Conservation (phyloP, 1,284 basidiomycete genomes). For the Leccinum pachyderme region DNA sequence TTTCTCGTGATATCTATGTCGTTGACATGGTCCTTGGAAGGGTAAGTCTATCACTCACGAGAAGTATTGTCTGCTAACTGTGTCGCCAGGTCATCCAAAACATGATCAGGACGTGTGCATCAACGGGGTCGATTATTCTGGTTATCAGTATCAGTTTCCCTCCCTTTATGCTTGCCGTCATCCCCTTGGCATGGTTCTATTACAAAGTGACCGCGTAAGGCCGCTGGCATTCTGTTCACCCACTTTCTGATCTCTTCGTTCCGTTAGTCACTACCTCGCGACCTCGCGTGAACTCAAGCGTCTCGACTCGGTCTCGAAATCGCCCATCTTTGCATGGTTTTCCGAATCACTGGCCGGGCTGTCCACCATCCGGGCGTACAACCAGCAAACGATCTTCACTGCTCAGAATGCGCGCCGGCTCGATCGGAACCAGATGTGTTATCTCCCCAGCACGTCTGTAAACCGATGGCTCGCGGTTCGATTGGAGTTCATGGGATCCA, state of each 20-base stretch:
- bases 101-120: slow-evolving; percentile 59
- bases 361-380: slow-evolving; percentile 83
- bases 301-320: slow-evolving; percentile 85
- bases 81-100: slow-evolving; percentile 57
- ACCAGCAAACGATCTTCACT: slow-evolving; percentile 72
- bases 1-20: slow-evolving; percentile 91
- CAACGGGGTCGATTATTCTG: slow-evolving; percentile 70
- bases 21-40: slow-evolving; percentile 81
- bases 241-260: neutral
- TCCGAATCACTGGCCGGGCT: slow-evolving; percentile 85
- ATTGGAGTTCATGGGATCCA: slow-evolving; percentile 80
- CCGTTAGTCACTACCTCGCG: slow-evolving; percentile 78
- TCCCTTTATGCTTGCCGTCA: slow-evolving; percentile 73
- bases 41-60: slow-evolving; percentile 32
- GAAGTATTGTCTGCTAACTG: neutral
- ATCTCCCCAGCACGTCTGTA: slow-evolving; percentile 67
- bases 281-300: slow-evolving; percentile 92
- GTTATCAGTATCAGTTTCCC: slow-evolving; percentile 84
- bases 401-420: slow-evolving; percentile 77
- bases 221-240: slow-evolving; percentile 3
- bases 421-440: slow-evolving; percentile 84
- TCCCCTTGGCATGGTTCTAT: slow-evolving; percentile 79
- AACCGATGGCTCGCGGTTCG: slow-evolving; percentile 82
- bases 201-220: slow-evolving; percentile 69
- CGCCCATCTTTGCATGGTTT: slow-evolving; percentile 90